phyloP scores from a whole-genome alignment of 768 basidiomycete genomes.

The Daedalea quercina region DNA sequence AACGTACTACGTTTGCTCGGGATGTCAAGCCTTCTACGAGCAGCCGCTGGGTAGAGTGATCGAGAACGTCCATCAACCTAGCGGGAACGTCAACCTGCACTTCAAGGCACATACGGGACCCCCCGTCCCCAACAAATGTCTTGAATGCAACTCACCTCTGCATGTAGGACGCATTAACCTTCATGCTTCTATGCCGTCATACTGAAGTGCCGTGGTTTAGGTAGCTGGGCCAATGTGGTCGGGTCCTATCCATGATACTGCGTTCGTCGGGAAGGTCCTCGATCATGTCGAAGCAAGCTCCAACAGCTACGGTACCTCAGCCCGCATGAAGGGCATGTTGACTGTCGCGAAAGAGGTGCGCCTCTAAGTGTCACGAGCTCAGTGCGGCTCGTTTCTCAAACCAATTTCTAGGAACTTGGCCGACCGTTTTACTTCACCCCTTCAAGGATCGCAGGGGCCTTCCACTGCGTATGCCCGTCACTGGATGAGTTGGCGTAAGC shows the following conservation, averaged over 20 bases:
- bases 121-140: constrained; percentile 58
- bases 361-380: constrained; percentile 3
- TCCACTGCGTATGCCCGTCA: constrained; percentile 76
- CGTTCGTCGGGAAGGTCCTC: constrained; percentile 71
- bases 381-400: neutral
- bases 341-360: constrained; percentile 81
- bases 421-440: constrained; percentile 88
- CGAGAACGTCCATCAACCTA: constrained; percentile 50
- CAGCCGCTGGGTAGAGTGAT: constrained; percentile 79
- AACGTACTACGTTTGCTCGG: constrained; percentile 74
- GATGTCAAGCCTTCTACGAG: constrained; percentile 75
- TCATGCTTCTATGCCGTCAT: neutral
- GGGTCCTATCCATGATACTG: constrained; percentile 71
- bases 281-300: constrained; percentile 59
- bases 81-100: constrained; percentile 49
- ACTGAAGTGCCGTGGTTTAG: constrained; percentile 30
- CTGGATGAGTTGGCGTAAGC: constrained; percentile 72
- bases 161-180: constrained; percentile 48
- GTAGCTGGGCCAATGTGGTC: constrained; percentile 97
- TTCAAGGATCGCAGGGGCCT: constrained; percentile 66
- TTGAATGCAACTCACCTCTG: constrained; percentile 71
- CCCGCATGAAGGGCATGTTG: constrained; percentile 94
- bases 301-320: constrained; percentile 66
- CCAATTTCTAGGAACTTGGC: constrained; percentile 58
- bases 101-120: constrained; percentile 76